Base-by-base conservation (phyloP, 1,284 basidiomycete species). In the Wallemia ichthyophaga region DNA sequence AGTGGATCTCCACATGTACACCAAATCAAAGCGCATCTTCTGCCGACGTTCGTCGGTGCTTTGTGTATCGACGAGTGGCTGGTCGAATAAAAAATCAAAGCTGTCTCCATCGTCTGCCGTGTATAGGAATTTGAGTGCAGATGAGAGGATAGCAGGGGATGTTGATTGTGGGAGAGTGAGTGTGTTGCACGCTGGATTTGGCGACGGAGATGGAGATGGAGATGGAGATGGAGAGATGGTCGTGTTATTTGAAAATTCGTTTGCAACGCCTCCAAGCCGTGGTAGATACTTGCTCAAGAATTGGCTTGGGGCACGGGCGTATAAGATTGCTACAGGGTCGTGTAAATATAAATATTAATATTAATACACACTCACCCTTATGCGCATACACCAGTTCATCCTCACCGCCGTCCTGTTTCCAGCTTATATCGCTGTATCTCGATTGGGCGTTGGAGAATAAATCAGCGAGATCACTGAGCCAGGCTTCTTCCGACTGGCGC, bases 1-100 rank as follows among this genome's bases (percentile, higher is more conserved):
- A 60, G 87, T 79, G 19, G 83, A 85, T 26, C 88, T 73, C 89
- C 89, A 94, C 86, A 91, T 91, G 73, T 83, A 94, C 26, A 91
- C 85, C 28, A 94, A 74, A 68, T 94, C 89, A 69, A 88, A 83
- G 59, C 80, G 75, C 1, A 25, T 48, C n/a, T 48, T 48, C n/a
- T 13, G 13, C n/a, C n/a, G 37, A 5, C 37, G 11, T 48, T 48
- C 37, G n/a, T 48, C 37, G 3, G 11, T 13, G n/a, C n/a, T 48
- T 21, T 48, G 37, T 11, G 13, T 48, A 21, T 48, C n/a, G n/a
- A 48, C 37, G n/a, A 48, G 37, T 5, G 37, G 37, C n/a, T 48
- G 37, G n/a, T 48, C 37, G 37, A 48, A 48, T 5, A 48, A 19
- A 19, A 48, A 48, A 21, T 48, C 37, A 21, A 48, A 48, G n/a